phyloP scores from a whole-genome alignment of 305 asterid species.

The Solanum hybrid region DNA sequence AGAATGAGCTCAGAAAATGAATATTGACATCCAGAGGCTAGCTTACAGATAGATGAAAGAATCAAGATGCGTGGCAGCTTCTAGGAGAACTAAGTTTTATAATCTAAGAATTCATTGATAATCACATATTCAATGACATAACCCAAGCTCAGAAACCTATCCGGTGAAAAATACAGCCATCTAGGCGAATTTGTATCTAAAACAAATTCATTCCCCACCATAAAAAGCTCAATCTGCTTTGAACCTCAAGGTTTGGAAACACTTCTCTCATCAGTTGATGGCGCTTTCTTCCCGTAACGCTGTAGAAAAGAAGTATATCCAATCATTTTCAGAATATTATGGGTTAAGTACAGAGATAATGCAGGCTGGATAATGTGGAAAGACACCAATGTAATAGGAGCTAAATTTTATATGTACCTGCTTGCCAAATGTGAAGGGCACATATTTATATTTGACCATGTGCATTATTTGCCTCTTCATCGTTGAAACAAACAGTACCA shows the following conservation, averaged over 20 bases:
- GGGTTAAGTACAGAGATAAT: not conserved
- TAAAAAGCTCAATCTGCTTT: slow-evolving; percentile 28
- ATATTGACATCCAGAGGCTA: slow-evolving; percentile 1
- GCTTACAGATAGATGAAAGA: not conserved
- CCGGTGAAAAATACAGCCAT: slow-evolving; percentile 15
- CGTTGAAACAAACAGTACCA: slow-evolving; percentile 66
- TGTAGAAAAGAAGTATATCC: slow-evolving; percentile 23
- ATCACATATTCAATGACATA: not conserved
- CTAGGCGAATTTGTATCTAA: slow-evolving; percentile 10
- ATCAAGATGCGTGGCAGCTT: slow-evolving; percentile 9
- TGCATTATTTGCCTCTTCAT: slow-evolving; percentile 99
- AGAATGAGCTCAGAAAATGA: not conserved
- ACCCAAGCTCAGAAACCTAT: not conserved
- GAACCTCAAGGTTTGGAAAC: slow-evolving; percentile 37
- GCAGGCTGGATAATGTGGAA: not conserved
- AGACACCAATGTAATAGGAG: not conserved
- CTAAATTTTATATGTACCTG: slow-evolving; percentile 39
- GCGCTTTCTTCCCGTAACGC: slow-evolving; percentile 83
- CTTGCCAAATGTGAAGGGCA: slow-evolving; percentile 88
- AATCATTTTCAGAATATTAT: not conserved
- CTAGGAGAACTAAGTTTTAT: slow-evolving; percentile 1
- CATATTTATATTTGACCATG: slow-evolving; percentile 84
- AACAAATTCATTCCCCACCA: slow-evolving; percentile 22
- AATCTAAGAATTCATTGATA: slow-evolving; percentile 1
- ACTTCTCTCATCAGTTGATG: slow-evolving; percentile 44